Percentiles rank a stretch among this genome's conserved stretches.
Evolutionary conservation across 306 rosid species (phyloP).

Genomic region (Vigna reflexopilosa): DNA sequence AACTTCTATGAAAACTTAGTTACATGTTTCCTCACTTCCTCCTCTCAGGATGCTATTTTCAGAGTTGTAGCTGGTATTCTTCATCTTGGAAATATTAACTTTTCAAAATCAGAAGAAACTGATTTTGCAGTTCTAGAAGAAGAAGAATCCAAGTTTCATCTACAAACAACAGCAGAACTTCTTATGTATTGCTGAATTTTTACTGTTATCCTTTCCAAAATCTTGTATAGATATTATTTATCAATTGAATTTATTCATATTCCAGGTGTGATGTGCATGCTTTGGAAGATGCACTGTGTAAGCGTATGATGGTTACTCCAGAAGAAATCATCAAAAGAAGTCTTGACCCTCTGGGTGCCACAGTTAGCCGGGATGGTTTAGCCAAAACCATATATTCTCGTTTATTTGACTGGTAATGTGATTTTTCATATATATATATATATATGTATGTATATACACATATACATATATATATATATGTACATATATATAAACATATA

Average conservation of each 20-base stretch:
- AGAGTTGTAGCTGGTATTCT: slow-evolving; percentile 93
- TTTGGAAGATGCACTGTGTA: slow-evolving; percentile 80
- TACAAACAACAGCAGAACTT: slow-evolving; percentile 84
- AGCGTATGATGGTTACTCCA: slow-evolving; percentile 88
- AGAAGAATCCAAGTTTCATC: slow-evolving; percentile 79
- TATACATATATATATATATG: not conserved
- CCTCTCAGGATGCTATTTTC: slow-evolving; percentile 83
- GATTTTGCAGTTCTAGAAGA: slow-evolving; percentile 81
- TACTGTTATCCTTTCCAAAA: slow-evolving; percentile 43
- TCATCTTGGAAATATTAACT: slow-evolving; percentile 87
- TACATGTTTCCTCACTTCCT: slow-evolving; percentile 31
- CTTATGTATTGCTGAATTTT: slow-evolving; percentile 68
- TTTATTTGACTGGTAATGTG: slow-evolving; percentile 81
- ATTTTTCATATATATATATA: not conserved
- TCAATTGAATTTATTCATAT: slow-evolving; percentile 39
- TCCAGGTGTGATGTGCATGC: slow-evolving; percentile 75
- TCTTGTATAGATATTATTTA: slow-evolving; percentile 28
- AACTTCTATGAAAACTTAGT: slow-evolving; percentile 25
- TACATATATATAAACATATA: not conserved
- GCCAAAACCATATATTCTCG: slow-evolving; percentile 90
- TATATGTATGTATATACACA: no score
- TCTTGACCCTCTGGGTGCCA: slow-evolving; percentile 80
- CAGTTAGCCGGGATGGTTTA: slow-evolving; percentile 89
- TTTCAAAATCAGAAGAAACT: slow-evolving; percentile 68
- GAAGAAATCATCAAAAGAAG: slow-evolving; percentile 85